Conservation (phyloP, 352 stramenopile species). For the Pythium sp. region DNA sequence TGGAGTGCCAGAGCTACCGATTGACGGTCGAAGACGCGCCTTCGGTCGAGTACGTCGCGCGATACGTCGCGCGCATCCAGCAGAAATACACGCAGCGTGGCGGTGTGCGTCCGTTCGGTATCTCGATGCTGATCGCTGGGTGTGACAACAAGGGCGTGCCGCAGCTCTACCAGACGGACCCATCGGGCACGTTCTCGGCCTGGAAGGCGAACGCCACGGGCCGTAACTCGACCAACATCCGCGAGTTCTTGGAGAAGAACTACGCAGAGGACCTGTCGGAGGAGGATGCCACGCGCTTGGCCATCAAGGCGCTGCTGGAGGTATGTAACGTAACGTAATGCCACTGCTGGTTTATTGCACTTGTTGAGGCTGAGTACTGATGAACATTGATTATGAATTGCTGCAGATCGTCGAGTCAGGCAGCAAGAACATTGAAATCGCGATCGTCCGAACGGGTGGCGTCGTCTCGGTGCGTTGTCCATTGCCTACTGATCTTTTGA, state of each 20-base stretch:
- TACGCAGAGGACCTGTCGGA: slow-evolving; percentile 92
- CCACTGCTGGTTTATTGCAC: not conserved
- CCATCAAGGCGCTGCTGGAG: slow-evolving; percentile 96
- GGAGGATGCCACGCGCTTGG: slow-evolving; percentile 89
- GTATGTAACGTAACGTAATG: slow-evolving; percentile 16
- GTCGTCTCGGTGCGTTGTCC: slow-evolving; percentile 60
- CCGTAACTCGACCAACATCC: slow-evolving; percentile 96
- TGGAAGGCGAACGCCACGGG: slow-evolving; percentile 99
- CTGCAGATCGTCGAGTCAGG: slow-evolving; percentile 92
- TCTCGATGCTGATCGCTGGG: slow-evolving; percentile 96
- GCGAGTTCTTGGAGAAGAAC: slow-evolving; percentile 99
- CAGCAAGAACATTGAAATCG: slow-evolving; percentile 99
- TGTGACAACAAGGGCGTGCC: slow-evolving; percentile 90
- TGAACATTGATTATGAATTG: not conserved
- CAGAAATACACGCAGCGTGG: slow-evolving; percentile 98
- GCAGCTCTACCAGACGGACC: slow-evolving; percentile 98
- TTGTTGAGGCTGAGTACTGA: not conserved
- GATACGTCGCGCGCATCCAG: slow-evolving; percentile 96
- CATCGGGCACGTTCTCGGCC: slow-evolving; percentile 95
- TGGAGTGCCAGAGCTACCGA: slow-evolving; percentile 99
- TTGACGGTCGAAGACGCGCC: slow-evolving; percentile 94
- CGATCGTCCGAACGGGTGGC: slow-evolving; percentile 83
- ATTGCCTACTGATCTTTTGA: not conserved
- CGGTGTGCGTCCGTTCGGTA: slow-evolving; percentile 98
- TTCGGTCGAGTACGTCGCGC: slow-evolving; percentile 96